Evolutionary conservation across 2,329 filamentous ascomycete species (phyloP), one percentile per base, ranked within the genome.

Genomic region (Boeremia exigua): DNA sequence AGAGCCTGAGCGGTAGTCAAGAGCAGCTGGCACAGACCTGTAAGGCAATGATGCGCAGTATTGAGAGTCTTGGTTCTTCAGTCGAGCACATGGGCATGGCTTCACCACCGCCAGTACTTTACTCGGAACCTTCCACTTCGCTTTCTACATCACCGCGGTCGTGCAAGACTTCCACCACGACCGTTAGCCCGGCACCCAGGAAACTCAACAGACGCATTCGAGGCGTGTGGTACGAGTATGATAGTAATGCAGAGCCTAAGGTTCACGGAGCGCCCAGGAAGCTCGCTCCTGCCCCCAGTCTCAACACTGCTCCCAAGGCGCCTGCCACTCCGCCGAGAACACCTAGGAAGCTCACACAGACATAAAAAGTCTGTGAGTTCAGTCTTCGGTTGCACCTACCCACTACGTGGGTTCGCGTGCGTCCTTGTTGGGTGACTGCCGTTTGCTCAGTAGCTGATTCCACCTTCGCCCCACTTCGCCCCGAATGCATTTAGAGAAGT

Each of bases 161-260:
- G 1, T 47, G 57, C 7, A 54, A 53, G 7, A 65, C 59, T 8
- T 48, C 59, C 1, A 56, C 66, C 3, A 66, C 60, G 1, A 67
- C 64, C 32, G 71, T 74, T 9, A 65, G 49, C 10, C 72, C 72
- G 1, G 58, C 65, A 8, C 71, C 72, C 3, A 45, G 72, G 8
- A 75, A 75, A 48, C 48, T 75, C 12, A 75, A 75, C 45, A 53
- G 65, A 6, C 60, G 63, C n/a, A 65, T 75, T 42, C 69, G 71
- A 48, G 70, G 72, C 28, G 70, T 75, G 3, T 75, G 72, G 72
- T 75, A 75, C 44, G 72, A 75, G 50, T 75, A 75, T 37, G 72
- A 74, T 9, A 44, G 34, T 25, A 49, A 27, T 14, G 29, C 25
- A 3, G 38, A 38, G 15, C 39, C 54, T 6, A 42, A 32, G 8